A percentile compares a stretch with the other conserved stretches of the same genome.
phyloP scores from a whole-genome alignment of 2,329 filamentous ascomycete species.

The Trichoderma arundinaceum region DNA sequence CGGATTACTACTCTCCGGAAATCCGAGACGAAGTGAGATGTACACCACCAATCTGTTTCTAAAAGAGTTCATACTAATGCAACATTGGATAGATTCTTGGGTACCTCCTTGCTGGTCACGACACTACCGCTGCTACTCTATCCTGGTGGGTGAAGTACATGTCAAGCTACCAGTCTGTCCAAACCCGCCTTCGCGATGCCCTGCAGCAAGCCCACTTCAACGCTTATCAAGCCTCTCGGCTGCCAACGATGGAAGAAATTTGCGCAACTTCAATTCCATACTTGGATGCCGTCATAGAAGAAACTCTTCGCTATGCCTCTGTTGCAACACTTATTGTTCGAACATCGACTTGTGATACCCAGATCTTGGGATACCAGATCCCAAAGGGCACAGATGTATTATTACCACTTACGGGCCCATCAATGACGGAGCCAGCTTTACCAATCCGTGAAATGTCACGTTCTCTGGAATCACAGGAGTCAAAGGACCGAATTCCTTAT shows the following conservation, averaged over 20 bases:
- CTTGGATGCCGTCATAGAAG: slow-evolving; percentile 48
- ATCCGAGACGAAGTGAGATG: slow-evolving; percentile 46
- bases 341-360: slow-evolving; percentile 41
- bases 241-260: slow-evolving; percentile 43
- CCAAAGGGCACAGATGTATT: slow-evolving; percentile 46
- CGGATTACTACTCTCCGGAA: slow-evolving; percentile 42
- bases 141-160: slow-evolving; percentile 43
- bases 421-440: slow-evolving; percentile 39
- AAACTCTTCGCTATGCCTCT: slow-evolving; percentile 44
- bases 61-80: not conserved
- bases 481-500: slow-evolving; percentile 37
- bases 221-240: slow-evolving; percentile 36
- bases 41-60: too few species aligned
- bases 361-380: slow-evolving; percentile 43
- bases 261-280: slow-evolving; percentile 40
- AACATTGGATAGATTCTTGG: slow-evolving; percentile 36
- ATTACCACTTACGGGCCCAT: slow-evolving; percentile 40
- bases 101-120: slow-evolving; percentile 42
- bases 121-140: slow-evolving; percentile 40
- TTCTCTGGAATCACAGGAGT: slow-evolving; percentile 36
- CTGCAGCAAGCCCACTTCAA: slow-evolving; percentile 36
- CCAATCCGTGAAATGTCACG: slow-evolving; percentile 40
- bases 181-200: slow-evolving; percentile 38
- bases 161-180: slow-evolving; percentile 35
- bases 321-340: slow-evolving; percentile 42